Conservation (phyloP, 768 basidiomycete genomes). For the Astraeus odoratus region DNA sequence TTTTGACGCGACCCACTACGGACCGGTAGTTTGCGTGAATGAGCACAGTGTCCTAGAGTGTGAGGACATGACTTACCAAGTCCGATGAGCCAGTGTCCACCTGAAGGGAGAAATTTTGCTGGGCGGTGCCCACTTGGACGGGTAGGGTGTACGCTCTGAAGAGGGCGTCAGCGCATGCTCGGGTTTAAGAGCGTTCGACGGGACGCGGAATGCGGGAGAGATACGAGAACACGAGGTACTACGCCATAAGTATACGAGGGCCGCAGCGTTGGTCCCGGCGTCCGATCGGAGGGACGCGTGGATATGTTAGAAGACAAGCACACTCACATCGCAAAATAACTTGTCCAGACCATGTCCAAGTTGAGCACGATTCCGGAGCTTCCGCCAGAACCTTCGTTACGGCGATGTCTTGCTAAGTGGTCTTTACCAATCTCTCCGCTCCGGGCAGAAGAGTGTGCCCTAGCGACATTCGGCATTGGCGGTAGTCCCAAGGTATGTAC, state of each 20-base stretch:
- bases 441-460: constrained; percentile 2
- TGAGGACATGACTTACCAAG: constrained; percentile 40
- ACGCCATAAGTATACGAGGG: not conserved
- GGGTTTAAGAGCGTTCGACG: too few relatives aligned
- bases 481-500: too few relatives aligned
- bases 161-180: constrained; percentile 3
- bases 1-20: constrained; percentile 68
- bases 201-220: not conserved
- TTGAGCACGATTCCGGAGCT: constrained; percentile 51
- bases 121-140: constrained; percentile 42
- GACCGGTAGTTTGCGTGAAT: not conserved
- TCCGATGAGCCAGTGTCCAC: constrained; percentile 82
- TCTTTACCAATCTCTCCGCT: constrained; percentile 8
- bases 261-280: not conserved
- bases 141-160: constrained; percentile 61
- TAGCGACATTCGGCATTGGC: constrained; percentile 11
- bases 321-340: constrained; percentile 56
- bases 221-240: not conserved
- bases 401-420: constrained; percentile 6
- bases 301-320: not conserved
- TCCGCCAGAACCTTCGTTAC: constrained; percentile 41
- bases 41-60: not conserved
- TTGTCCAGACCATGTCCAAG: constrained; percentile 47
- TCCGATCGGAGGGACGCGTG: not conserved
- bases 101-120: constrained; percentile 54